These are phyloP conservation scores for Astrephomene gubernaculifera DNA, from an alignment of 139 green algal species.

Conservation along the genomic window DNA sequence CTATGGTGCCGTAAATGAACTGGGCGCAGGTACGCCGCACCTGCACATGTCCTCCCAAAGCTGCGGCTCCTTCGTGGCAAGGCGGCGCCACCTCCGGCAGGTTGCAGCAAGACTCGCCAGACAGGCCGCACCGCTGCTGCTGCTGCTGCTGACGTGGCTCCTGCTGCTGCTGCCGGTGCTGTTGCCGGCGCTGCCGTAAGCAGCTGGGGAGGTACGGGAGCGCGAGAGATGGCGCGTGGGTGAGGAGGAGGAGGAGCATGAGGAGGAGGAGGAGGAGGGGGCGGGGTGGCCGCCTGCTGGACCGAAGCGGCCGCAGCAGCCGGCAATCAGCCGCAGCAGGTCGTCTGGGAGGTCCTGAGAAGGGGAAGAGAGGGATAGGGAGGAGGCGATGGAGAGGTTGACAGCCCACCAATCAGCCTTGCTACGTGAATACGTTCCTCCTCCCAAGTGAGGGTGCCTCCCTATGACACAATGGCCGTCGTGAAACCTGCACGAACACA, in stretches of 20 bases:
- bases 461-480: background rate
- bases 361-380: background rate
- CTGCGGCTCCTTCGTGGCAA: background rate
- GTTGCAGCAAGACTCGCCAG: constrained; percentile 1
- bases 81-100: constrained; percentile 20
- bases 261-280: background rate
- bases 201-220: background rate
- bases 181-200: background rate
- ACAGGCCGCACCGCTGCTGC: background rate
- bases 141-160: background rate
- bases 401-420: no score
- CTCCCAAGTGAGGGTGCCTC: background rate
- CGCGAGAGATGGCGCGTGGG: background rate
- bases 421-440: no score
- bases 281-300: background rate
- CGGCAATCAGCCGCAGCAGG: constrained; percentile 12
- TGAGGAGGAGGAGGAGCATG: background rate
- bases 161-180: background rate
- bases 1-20: background rate
- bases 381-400: background rate
- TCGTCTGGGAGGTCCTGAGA: constrained; percentile 29
- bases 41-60: constrained; percentile 26
- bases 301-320: background rate
- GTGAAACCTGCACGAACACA: background rate
- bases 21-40: background rate